Base-by-base conservation (phyloP, 306 rosid species). In the Cucurbita argyrosperma region DNA sequence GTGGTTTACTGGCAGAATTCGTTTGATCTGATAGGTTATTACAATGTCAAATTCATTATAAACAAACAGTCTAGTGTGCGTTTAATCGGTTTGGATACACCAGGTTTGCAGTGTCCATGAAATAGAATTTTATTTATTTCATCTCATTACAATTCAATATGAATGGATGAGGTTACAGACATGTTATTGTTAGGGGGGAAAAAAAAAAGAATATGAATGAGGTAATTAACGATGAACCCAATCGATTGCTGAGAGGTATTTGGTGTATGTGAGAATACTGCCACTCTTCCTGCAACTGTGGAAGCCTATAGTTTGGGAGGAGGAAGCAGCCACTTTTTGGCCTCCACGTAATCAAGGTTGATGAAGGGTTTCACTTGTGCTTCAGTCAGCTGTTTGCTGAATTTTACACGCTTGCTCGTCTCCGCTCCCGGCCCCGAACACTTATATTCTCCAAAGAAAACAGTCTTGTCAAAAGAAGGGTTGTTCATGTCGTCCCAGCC, bases 401-500 rank as follows among this genome's bases (percentile, higher is more conserved):
- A 59, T 26, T 26, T 11, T 1, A 15, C 76, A 3, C 65, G 65
- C 0, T 40, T 40, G 1, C 8, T 30, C 8, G 65, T 8, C 0
- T 26, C 40, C 4, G 65, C 1, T 11, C 65, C 65, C 14, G 65
- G 65, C 1, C 65, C 65, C n/a, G 65, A 59, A 26, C 65, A 59
- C 42, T 59, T 59, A 4, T 12, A 59, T 59, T 59, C 65, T 59
- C 65, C 65, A 4, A 26, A 59, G 42, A 59, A 11, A 4, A 59
- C 65, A 3, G 39, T 59, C 0, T 50, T 39, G 14, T 1, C 14
- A 30, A 15, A 10, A 18, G 6, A 13, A 0, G 81, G 75, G 38
- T 83, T 76, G 0, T 4, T 21, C 56, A 73, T 77, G 15, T 76
- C 2, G 39, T 74, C 80, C 97, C 96, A 89, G 0, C 87, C 96